Evolutionary conservation across 768 basidiomycete species (phyloP), one percentile per base, ranked within the genome.

Genomic region (Dioszegia crocea): DNA sequence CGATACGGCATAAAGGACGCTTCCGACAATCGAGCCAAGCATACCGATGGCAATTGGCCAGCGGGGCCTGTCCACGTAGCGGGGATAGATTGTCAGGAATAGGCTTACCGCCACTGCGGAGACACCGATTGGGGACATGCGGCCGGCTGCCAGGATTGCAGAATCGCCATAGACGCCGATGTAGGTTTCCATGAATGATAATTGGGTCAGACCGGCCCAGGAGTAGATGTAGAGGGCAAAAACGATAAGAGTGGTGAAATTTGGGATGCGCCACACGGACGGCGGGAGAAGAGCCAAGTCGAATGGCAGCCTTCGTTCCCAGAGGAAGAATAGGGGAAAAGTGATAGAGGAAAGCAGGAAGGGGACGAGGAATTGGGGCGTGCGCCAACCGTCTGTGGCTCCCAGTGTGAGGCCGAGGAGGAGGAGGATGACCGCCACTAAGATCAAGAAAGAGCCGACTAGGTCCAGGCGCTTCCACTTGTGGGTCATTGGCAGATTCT

Each of bases 1-100:
- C 14, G 57, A 56, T 4, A 41, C 21, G 41, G 60, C 59, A 44
- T 60, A 55, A 29, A 71, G 64, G n/a, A 73, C 21, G 71, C 88
- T 74, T 62, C 90, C 78, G 71, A 83, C 88, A 49, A 83, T 79
- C 55, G 87, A 78, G 70, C 89, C 78, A 38, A 86, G 73, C 85
- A 88, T 88, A 26, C 58, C 63, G 12, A 49, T 27, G 27, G 56
- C 48, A n/a, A 68, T 66, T 10, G 66, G 61, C 51, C 60, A 60
- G 40, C 53, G 29, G 6, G 57, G 39, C 4, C 23, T 21, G n/a
- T 54, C 57, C 16, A 68, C 51, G 11, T 39, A 26, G 8, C n/a
- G 24, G 17, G 51, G 51, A 23, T 38, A 36, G 36, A 53, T n/a
- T 8, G 51, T 45, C n/a, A 45, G 44, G 21, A 21, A 23, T 9